These are phyloP conservation scores for Physcomitrium patens DNA, from an alignment of 225 moss, liverwort and hornwort species.

Conservation along the genomic window DNA sequence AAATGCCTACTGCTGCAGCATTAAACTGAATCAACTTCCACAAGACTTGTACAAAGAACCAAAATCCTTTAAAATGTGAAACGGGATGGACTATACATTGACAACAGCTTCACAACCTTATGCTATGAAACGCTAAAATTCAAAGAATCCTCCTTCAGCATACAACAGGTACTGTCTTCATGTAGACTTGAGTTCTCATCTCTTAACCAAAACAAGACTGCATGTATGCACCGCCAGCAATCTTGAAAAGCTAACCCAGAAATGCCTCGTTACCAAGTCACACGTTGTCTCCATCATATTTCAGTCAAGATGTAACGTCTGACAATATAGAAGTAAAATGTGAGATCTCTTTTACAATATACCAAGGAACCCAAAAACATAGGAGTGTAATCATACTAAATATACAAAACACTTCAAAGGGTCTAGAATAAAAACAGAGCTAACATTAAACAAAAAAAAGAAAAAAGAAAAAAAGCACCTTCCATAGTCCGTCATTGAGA, in stretches of 20 bases:
- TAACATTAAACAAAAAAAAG: too few relatives aligned
- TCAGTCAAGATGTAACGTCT: slow-evolving; percentile 87
- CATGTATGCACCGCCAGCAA: neutral
- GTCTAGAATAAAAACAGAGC: too few relatives aligned
- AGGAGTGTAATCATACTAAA: neutral
- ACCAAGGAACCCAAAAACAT: neutral
- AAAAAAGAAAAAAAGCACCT: slow-evolving; percentile 30
- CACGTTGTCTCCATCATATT: slow-evolving; percentile 3
- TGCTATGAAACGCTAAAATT: neutral
- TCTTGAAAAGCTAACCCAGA: slow-evolving; percentile 21
- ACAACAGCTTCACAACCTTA: slow-evolving; percentile 10
- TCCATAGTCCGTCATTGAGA: slow-evolving; percentile 78
- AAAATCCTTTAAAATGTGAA: neutral
- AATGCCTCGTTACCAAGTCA: slow-evolving; percentile 4
- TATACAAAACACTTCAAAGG: neutral
- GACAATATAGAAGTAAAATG: slow-evolving; percentile 11
- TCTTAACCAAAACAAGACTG: slow-evolving; percentile 9
- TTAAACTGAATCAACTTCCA: neutral
- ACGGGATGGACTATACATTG: neutral
- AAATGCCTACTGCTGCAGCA: neutral
- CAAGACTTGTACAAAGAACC: neutral
- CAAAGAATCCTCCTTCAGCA: neutral
- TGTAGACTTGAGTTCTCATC: neutral
- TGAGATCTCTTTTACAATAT: neutral
- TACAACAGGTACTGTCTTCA: neutral